Evolutionary conservation across 129 eudicot species (phyloP).

Genomic region (Glebionis coronaria): DNA sequence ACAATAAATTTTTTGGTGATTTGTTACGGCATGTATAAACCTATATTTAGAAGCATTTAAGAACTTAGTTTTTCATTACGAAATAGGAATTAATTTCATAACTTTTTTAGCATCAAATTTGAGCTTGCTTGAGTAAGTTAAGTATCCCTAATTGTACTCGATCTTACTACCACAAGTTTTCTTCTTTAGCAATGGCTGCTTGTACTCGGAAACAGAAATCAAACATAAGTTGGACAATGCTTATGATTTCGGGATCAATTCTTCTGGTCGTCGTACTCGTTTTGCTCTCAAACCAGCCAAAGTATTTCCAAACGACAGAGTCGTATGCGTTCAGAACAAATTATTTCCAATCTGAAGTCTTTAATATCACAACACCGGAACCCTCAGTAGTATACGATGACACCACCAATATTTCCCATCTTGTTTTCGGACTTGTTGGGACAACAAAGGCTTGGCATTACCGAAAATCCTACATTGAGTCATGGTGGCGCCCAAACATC

Average conservation of each 20-base stretch:
- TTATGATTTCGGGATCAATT: neutral
- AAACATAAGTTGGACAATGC: neutral
- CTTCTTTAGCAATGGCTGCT: neutral
- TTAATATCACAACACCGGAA: neutral
- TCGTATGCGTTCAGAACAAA: no score
- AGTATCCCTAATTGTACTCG: no score
- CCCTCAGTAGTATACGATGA: neutral
- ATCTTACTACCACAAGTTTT: neutral
- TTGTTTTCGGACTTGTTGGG: slow-evolving; percentile 52
- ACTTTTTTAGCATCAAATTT: no score
- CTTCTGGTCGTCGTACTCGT: neutral
- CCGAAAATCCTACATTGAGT: slow-evolving; percentile 36
- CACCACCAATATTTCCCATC: slow-evolving; percentile 39
- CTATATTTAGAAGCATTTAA: no score
- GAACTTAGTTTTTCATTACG: no score
- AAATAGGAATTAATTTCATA: no score
- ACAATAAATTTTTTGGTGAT: no score
- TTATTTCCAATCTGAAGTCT: no score
- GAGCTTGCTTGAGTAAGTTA: no score
- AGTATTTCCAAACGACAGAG: neutral
- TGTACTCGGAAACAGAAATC: neutral
- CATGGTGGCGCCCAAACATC: slow-evolving; percentile 21
- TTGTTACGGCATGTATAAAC: no score
- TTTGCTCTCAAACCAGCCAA: slow-evolving; percentile 6
- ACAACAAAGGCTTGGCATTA: slow-evolving; percentile 31